Conservation (phyloP, 345 rosid species). For the Nasturtium officinale region DNA sequence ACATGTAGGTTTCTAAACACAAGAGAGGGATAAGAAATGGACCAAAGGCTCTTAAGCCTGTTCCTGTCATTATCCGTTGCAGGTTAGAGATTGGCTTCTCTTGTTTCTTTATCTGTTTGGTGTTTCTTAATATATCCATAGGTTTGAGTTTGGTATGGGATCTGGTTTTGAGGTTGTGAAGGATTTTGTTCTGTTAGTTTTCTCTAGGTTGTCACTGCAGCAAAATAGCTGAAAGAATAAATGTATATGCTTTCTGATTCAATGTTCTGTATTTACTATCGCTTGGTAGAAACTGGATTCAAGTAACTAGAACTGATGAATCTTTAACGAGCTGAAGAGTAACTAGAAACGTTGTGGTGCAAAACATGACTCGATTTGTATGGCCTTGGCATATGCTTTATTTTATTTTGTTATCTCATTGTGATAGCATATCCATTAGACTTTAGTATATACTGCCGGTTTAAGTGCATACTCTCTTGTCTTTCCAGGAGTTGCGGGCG, state of each 20-base stretch:
- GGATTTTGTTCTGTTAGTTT: background rate
- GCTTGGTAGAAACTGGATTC: slow-evolving; percentile 6
- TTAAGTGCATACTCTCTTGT: slow-evolving; percentile 5
- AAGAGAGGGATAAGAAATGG: slow-evolving; percentile 68
- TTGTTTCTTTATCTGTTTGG: slow-evolving; percentile 12
- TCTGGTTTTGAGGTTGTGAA: background rate
- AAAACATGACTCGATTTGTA: background rate
- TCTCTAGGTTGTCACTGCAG: background rate
- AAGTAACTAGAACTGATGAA: slow-evolving; percentile 4
- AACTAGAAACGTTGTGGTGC: too few species aligned
- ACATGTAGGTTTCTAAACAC: slow-evolving; percentile 62
- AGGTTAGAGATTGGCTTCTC: slow-evolving; percentile 48
- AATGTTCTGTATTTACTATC: background rate
- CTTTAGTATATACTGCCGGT: background rate
- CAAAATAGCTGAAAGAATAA: slow-evolving; percentile 5
- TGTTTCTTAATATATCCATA: background rate
- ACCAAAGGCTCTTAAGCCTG: slow-evolving; percentile 89
- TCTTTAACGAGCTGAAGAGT: too few species aligned
- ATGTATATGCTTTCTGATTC: background rate
- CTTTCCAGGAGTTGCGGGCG: slow-evolving; percentile 77
- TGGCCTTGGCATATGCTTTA: slow-evolving; percentile 18
- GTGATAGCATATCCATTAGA: background rate
- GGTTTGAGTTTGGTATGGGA: background rate
- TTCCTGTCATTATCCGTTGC: slow-evolving; percentile 88
- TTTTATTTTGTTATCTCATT: background rate